Conservation (phyloP, 768 basidiomycete genomes). For the Xerocomus potaroensis region DNA sequence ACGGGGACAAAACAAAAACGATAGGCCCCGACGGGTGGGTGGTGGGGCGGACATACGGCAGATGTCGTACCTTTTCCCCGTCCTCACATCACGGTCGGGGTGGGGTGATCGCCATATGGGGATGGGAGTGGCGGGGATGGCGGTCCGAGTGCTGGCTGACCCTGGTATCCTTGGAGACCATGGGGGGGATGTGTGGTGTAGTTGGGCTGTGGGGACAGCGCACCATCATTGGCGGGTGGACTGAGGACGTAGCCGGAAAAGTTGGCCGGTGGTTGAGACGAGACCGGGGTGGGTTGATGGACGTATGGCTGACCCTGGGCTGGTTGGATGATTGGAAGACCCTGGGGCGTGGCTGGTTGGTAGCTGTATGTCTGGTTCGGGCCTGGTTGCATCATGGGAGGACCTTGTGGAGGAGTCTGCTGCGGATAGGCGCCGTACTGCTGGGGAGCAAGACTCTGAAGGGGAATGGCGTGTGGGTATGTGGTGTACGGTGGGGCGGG, state of each 20-base stretch:
- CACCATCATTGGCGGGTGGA: neutral
- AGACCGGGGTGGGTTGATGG: neutral
- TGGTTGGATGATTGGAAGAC: neutral
- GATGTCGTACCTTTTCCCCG: no score
- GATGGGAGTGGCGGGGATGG: neutral
- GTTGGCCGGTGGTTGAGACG: conserved; percentile 1
- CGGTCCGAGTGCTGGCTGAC: neutral
- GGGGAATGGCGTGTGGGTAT: neutral
- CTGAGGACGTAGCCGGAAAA: conserved; percentile 6
- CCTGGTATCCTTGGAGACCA: conserved; percentile 13
- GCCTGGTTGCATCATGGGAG: no score
- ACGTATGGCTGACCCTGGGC: conserved; percentile 5
- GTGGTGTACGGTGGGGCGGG: neutral
- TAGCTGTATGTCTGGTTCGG: no score
- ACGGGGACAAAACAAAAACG: no score
- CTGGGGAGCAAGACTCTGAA: neutral
- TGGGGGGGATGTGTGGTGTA: conserved; percentile 11
- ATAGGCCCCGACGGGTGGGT: no score
- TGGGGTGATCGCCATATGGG: no score
- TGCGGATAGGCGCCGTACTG: neutral
- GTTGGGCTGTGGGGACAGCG: conserved; percentile 18
- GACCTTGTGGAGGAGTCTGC: no score
- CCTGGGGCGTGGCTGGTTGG: no score
- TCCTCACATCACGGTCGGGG: no score
- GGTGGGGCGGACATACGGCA: no score